Conservation (phyloP, 163 green algal genomes). For the Chlamydomonas reinhardtii region DNA sequence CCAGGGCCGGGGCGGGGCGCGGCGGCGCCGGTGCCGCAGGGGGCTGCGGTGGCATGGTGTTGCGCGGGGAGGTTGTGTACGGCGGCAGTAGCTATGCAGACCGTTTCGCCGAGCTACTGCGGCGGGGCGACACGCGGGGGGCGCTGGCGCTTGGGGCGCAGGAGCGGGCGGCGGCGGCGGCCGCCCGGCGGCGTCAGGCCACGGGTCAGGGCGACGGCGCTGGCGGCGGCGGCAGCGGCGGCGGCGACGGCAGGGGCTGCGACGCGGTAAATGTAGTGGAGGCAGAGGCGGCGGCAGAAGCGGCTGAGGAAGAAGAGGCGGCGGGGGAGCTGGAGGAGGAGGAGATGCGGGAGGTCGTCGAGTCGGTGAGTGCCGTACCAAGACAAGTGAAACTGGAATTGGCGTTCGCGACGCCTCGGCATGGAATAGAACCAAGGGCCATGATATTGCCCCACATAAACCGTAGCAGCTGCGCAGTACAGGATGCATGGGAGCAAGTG, state of each 20-base stretch:
- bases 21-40: too few relatives aligned
- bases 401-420: too few relatives aligned
- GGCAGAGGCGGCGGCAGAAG: neutral
- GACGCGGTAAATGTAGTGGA: neutral
- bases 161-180: neutral
- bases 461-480: too few relatives aligned
- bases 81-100: slow-evolving; percentile 35
- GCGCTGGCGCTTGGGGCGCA: slow-evolving; percentile 18
- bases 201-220: too few relatives aligned
- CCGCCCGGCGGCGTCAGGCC: neutral
- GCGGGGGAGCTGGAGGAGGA: slow-evolving; percentile 26
- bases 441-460: too few relatives aligned
- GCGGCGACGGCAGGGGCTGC: neutral
- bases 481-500: too few relatives aligned
- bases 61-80: slow-evolving; percentile 34
- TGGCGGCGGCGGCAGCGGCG: neutral
- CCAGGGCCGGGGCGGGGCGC: too few relatives aligned
- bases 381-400: too few relatives aligned
- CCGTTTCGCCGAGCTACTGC: slow-evolving; percentile 28
- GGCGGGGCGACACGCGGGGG: slow-evolving; percentile 21
- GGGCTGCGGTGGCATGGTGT: too few relatives aligned
- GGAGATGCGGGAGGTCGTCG: slow-evolving; percentile 36
- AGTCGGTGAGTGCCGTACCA: slow-evolving; percentile 12
- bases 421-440: too few relatives aligned
- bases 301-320: neutral